A percentile compares a stretch with the other conserved stretches of the same genome.
Conservation (phyloP, 1,284 basidiomycete genomes). For the Coriolopsis trogii region DNA sequence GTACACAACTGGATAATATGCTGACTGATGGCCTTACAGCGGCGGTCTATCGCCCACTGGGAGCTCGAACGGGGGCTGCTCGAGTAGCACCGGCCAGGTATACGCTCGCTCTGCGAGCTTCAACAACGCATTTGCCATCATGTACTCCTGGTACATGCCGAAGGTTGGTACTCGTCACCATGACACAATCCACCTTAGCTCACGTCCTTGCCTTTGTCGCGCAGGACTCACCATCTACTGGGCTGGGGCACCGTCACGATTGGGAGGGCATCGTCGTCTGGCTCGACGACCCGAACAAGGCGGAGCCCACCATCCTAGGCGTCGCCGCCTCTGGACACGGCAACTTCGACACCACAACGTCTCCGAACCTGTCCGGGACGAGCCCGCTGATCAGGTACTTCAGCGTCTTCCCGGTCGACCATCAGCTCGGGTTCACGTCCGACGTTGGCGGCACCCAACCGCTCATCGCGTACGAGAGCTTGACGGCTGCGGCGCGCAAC, state of each 20-base stretch:
- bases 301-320: slow-evolving; percentile 4
- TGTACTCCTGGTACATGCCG: slow-evolving; percentile 17
- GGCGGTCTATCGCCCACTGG: slow-evolving; percentile 9
- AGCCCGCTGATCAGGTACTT: slow-evolving; percentile 15
- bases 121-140: slow-evolving; percentile 11
- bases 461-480: slow-evolving; percentile 14
- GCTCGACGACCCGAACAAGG: slow-evolving; percentile 9
- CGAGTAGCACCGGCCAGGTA: slow-evolving; percentile 11
- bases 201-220: not conserved
- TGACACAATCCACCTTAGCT: too few species aligned
- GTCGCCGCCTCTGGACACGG: slow-evolving; percentile 13
- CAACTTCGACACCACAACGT: slow-evolving; percentile 7
- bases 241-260: slow-evolving; percentile 14
- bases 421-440: slow-evolving; percentile 12
- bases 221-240: slow-evolving; percentile 6
- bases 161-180: slow-evolving; percentile 1
- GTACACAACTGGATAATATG: not conserved
- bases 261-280: slow-evolving; percentile 14
- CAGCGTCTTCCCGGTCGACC: slow-evolving; percentile 11
- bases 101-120: slow-evolving; percentile 11
- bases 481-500: slow-evolving; percentile 11
- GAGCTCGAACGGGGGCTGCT: not conserved
- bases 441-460: slow-evolving; percentile 11
- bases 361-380: slow-evolving; percentile 8
- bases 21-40: not conserved